These are phyloP conservation scores for Mycena maculata DNA, from an alignment of 768 basidiomycete species.

Conservation along the genomic window DNA sequence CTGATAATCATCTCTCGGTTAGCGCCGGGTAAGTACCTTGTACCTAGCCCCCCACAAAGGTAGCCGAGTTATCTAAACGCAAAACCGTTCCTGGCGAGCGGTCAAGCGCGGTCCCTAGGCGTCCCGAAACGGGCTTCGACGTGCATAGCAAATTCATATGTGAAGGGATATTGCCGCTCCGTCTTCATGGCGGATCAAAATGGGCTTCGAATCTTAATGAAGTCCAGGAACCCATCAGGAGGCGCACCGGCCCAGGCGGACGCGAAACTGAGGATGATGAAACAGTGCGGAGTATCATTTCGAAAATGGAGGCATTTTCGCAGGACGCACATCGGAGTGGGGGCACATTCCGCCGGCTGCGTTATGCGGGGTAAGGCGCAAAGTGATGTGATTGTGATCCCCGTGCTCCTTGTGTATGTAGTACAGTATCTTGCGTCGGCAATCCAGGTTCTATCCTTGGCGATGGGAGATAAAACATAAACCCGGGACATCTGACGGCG, in stretches of 20 bases:
- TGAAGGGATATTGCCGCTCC: not conserved
- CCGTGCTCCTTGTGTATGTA: not conserved
- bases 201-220: slow-evolving; percentile 28
- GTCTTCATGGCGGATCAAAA: slow-evolving; percentile 25
- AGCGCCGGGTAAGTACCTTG: slow-evolving; percentile 2
- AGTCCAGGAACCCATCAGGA: slow-evolving; percentile 18
- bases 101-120: slow-evolving; percentile 5
- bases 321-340: slow-evolving; percentile 22
- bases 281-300: not conserved
- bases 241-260: slow-evolving; percentile 7
- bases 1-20: slow-evolving; percentile 32
- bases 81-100: slow-evolving; percentile 7
- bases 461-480: too few species aligned
- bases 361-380: not conserved
- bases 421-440: too few species aligned
- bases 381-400: not conserved
- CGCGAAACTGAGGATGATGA: slow-evolving; percentile 2
- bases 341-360: slow-evolving; percentile 2
- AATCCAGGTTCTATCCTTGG: too few species aligned
- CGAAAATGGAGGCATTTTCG: slow-evolving; percentile 15
- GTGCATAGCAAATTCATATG: not conserved
- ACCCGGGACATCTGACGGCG: slow-evolving; percentile 26
- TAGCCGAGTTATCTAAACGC: not conserved
- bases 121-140: not conserved
- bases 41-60: not conserved